Conservation (phyloP, 208 protist genomes). For the Trypanosoma lewisi region DNA sequence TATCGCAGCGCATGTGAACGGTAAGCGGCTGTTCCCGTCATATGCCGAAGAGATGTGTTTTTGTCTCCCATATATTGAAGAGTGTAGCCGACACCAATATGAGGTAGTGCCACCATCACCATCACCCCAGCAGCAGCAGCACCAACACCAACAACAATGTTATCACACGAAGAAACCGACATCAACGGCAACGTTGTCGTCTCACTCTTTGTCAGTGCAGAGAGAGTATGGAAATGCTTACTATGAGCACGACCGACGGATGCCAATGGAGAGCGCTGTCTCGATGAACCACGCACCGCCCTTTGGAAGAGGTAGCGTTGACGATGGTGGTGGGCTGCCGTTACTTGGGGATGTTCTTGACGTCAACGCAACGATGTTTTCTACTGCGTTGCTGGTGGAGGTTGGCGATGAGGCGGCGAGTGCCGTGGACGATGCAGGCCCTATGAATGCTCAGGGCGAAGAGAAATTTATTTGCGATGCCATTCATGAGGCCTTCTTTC, state of each 20-base stretch:
- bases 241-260: not conserved
- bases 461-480: slow-evolving; percentile 15
- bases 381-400: slow-evolving; percentile 15
- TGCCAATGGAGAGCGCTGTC: not conserved
- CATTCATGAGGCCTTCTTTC: slow-evolving; percentile 23
- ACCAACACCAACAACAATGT: not conserved
- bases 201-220: not conserved
- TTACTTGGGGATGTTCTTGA: slow-evolving; percentile 20
- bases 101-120: not conserved
- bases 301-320: not conserved
- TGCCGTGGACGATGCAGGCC: not conserved
- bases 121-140: not conserved
- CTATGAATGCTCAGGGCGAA: not conserved
- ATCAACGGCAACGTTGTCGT: not conserved
- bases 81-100: not conserved
- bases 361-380: slow-evolving; percentile 24
- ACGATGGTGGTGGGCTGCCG: not conserved
- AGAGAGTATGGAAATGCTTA: not conserved
- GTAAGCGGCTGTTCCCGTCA: slow-evolving; percentile 46
- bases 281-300: not conserved
- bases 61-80: slow-evolving; percentile 16
- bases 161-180: not conserved
- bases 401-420: not conserved
- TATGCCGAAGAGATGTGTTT: slow-evolving; percentile 62
- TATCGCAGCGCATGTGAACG: slow-evolving; percentile 51